Evolutionary conservation across 495 filamentous ascomycete genomes (phyloP).

Genomic region (Platismatia glauca): DNA sequence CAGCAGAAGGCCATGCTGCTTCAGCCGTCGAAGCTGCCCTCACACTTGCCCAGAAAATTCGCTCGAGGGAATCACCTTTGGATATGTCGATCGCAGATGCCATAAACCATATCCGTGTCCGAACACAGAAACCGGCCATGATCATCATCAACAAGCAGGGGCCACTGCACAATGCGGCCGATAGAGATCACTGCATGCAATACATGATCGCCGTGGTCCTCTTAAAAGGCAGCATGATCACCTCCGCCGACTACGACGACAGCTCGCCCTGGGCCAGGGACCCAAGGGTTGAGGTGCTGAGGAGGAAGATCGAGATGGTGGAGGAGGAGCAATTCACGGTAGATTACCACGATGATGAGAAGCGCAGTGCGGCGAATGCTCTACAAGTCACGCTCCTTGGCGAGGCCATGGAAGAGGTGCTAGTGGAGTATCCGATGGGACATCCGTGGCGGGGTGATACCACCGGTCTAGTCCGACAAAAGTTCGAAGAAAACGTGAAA

Average conservation of each 20-base stretch:
- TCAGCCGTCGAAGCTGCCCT: constrained; percentile 33
- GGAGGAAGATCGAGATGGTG: constrained; percentile 28
- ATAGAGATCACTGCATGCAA: constrained; percentile 40
- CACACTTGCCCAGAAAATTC: neutral
- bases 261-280: constrained; percentile 29
- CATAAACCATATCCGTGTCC: neutral
- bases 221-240: constrained; percentile 29
- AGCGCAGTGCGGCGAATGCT: constrained; percentile 24
- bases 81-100: neutral
- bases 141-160: constrained; percentile 37
- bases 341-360: constrained; percentile 32
- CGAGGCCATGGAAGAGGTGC: constrained; percentile 52
- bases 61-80: neutral
- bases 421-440: constrained; percentile 77
- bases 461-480: constrained; percentile 62
- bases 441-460: constrained; percentile 69
- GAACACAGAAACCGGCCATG: constrained; percentile 23
- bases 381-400: neutral
- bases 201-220: constrained; percentile 36
- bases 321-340: constrained; percentile 29
- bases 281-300: constrained; percentile 24
- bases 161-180: constrained; percentile 33
- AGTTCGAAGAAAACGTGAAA: constrained; percentile 68
- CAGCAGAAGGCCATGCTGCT: constrained; percentile 34
- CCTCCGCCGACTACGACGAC: constrained; percentile 32